These are phyloP conservation scores for Acanthochlamys bracteata DNA, from an alignment of 106 monocot species.

Conservation along the genomic window DNA sequence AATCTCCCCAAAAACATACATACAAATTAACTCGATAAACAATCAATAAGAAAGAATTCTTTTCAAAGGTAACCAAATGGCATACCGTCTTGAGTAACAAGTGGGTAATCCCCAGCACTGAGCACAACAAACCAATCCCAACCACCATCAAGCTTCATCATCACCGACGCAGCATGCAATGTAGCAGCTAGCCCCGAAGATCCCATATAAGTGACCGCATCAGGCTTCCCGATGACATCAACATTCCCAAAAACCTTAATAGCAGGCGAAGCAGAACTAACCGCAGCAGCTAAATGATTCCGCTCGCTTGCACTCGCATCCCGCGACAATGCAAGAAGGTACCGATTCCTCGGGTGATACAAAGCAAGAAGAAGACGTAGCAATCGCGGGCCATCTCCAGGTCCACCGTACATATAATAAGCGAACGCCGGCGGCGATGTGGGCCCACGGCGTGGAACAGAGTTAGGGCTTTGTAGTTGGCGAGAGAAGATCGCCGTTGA, in stretches of 20 bases:
- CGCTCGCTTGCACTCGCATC: slow-evolving; percentile 59
- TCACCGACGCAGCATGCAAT: slow-evolving; percentile 54
- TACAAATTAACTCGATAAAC: neutral
- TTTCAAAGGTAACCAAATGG: neutral
- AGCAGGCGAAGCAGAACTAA: slow-evolving; percentile 38
- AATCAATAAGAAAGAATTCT: neutral
- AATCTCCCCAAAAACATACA: no score
- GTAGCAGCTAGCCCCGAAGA: slow-evolving; percentile 63
- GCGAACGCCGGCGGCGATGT: slow-evolving; percentile 58
- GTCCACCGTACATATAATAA: slow-evolving; percentile 54
- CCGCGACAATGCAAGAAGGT: slow-evolving; percentile 50
- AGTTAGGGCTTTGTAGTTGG: slow-evolving; percentile 4
- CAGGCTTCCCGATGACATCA: slow-evolving; percentile 58
- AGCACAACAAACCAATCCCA: slow-evolving; percentile 96
- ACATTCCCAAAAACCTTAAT: slow-evolving; percentile 58
- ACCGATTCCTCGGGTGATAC: slow-evolving; percentile 86
- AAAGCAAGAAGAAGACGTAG: slow-evolving; percentile 64
- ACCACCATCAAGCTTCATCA: slow-evolving; percentile 40
- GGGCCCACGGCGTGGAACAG: slow-evolving; percentile 22
- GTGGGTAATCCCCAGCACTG: slow-evolving; percentile 69
- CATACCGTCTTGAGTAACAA: slow-evolving; percentile 87
- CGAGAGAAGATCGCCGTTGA: slow-evolving; percentile 37
- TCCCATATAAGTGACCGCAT: slow-evolving; percentile 61
- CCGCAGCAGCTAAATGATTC: slow-evolving; percentile 18
- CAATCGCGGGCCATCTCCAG: slow-evolving; percentile 37